A percentile compares a stretch with the other conserved stretches of the same genome.
Conservation (phyloP, 2,329 filamentous ascomycete species). For the Diaporthe helianthi region DNA sequence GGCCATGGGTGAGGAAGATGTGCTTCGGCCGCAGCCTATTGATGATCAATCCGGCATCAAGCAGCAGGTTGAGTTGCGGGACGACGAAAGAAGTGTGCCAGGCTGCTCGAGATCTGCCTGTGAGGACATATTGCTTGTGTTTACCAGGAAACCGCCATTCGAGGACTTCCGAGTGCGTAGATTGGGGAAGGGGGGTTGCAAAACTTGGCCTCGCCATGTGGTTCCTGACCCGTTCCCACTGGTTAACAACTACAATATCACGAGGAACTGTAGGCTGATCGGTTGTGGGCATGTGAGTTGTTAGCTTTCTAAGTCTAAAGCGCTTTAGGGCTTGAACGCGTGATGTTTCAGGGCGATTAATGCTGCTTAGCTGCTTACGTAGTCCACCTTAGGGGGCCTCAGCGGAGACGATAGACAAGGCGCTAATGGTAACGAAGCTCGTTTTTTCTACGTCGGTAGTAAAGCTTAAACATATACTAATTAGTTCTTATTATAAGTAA, state of each 20-base stretch:
- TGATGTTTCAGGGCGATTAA: too few species aligned
- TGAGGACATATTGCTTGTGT: constrained; percentile 50
- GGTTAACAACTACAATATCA: too few species aligned
- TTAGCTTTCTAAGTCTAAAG: too few species aligned
- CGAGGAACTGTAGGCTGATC: too few species aligned
- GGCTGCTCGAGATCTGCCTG: constrained; percentile 55
- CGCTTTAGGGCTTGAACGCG: too few species aligned
- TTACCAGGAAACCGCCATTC: constrained; percentile 55
- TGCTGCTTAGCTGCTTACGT: too few species aligned
- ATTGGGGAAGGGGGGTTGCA: constrained; percentile 53
- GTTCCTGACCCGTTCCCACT: too few species aligned
- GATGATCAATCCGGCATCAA: constrained; percentile 56
- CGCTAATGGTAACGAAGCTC: not conserved
- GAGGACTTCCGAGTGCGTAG: constrained; percentile 51
- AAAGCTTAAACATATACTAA: too few species aligned
- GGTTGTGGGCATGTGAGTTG: too few species aligned
- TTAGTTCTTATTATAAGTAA: too few species aligned
- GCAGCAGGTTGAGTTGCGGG: constrained; percentile 56
- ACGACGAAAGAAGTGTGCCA: constrained; percentile 61
- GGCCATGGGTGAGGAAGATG: constrained; percentile 58
- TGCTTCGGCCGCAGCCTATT: constrained; percentile 55
- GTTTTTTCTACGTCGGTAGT: not conserved
- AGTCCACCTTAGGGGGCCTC: too few species aligned
- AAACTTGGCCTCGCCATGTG: constrained; percentile 41
- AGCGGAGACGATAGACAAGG: not conserved